Evolutionary conservation across 352 stramenopile species (phyloP), one percentile per base, ranked within the genome.

Genomic region (Phytophthora uliginosa): DNA sequence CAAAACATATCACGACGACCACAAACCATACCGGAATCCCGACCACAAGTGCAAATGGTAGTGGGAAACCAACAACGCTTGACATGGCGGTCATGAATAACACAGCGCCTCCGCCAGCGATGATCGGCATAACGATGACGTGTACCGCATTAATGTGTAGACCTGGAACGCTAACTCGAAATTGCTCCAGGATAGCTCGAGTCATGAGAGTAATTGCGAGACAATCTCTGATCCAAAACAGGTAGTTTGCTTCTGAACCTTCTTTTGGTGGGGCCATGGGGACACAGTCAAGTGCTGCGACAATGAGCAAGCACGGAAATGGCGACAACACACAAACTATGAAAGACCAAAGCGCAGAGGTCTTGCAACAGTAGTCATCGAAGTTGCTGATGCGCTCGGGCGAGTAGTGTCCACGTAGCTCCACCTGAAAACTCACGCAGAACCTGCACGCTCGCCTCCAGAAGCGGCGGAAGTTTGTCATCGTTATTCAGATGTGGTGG

Each of bases 361-460:
- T 59, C 2, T 4, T 34, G 4, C 31, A 12, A n/a, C 33, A 13
- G 57, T 78, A 82, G 2, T 17, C 18, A 3, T 62, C 10, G 26
- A 78, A 33, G 8, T 47, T 34, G 4, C 20, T 1, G 47, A 80
- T 50, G 20, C 75, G 72, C 47, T 77, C 48, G 42, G 71, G 17
- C 5, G 77, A 85, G 69, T 77, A 87, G 28, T 80, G 68, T 47
- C 77, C 77, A 4, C 84, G 67, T 10, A 82, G 65, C 62, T 87
- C 80, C 22, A 84, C 77, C 31, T 85, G 74, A 0, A 70, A 54
- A n/a, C 52, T 42, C 18, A 60, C 53, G 7, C 50, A 62, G 12
- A 71, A 53, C 22, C 58, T 73, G 50, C 38, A 50, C 28, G 13
- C 52, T 53, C 52, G 69, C 53, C 28, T 45, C 62, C 45, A 71